Percentiles rank a stretch among this genome's conserved stretches.
Conservation (phyloP, 108 stramenopile genomes). For the Pseudonitzschia multiseries region DNA sequence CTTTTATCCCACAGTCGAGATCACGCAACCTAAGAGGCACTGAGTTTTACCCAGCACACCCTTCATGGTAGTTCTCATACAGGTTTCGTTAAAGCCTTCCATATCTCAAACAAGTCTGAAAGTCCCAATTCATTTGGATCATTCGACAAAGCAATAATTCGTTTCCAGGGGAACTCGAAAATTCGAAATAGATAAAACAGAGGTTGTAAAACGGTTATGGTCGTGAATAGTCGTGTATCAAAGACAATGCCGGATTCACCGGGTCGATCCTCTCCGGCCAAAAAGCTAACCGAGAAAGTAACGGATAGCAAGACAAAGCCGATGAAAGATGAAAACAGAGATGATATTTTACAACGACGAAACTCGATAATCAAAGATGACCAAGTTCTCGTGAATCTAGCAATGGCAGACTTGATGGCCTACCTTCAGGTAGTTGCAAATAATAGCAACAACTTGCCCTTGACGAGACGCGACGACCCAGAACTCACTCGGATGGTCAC, state of each 20-base stretch:
- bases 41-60: too few species aligned
- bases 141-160: not conserved
- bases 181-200: not conserved
- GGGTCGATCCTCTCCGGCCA: not conserved
- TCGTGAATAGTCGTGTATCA: not conserved
- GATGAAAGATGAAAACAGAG: slow-evolving; percentile 1
- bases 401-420: slow-evolving; percentile 87
- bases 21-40: too few species aligned
- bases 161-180: not conserved
- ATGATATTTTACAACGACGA: slow-evolving; percentile 21
- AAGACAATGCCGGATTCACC: not conserved
- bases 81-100: too few species aligned
- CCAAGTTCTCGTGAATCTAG: slow-evolving; percentile 60
- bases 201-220: too few species aligned
- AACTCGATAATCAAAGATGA: slow-evolving; percentile 45
- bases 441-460: slow-evolving; percentile 74
- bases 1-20: too few species aligned
- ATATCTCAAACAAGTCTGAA: too few species aligned
- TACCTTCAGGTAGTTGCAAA: slow-evolving; percentile 87
- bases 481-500: slow-evolving; percentile 63
- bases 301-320: not conserved
- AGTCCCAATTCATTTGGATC: too few species aligned
- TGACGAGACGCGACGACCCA: slow-evolving; percentile 85
- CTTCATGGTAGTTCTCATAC: too few species aligned
- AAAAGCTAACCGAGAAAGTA: not conserved